These are phyloP conservation scores for Populus hybrid DNA, from an alignment of 441 rosid species.

Conservation along the genomic window DNA sequence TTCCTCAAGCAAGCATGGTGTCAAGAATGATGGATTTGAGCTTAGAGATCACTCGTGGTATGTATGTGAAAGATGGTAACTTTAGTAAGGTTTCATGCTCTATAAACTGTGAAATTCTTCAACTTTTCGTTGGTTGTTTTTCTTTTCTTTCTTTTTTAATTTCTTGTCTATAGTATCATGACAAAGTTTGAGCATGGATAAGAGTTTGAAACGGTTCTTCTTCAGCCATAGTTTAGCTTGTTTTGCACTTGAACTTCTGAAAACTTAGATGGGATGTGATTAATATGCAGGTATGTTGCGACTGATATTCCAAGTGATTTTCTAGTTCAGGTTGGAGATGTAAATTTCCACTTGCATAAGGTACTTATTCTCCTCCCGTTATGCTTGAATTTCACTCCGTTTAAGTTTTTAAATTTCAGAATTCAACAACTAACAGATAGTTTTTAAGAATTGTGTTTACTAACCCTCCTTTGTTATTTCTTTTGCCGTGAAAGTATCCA, in stretches of 20 bases:
- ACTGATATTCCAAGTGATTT: slow-evolving; percentile 88
- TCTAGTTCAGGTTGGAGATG: slow-evolving; percentile 68
- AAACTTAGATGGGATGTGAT: not conserved
- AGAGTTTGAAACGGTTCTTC: not conserved
- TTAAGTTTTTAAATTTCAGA: slow-evolving; percentile 4
- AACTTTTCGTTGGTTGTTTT: not conserved
- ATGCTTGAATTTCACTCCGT: slow-evolving; percentile 9
- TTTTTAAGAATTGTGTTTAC: not conserved
- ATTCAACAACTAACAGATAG: not conserved
- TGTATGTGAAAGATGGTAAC: not conserved
- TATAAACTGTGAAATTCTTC: not conserved
- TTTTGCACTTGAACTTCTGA: not conserved
- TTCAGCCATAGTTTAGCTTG: not conserved
- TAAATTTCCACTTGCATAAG: slow-evolving; percentile 87
- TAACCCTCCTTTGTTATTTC: slow-evolving; percentile 10
- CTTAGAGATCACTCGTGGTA: slow-evolving; percentile 89
- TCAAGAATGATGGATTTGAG: slow-evolving; percentile 87
- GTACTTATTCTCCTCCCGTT: slow-evolving; percentile 30
- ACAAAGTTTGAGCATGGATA: not conserved
- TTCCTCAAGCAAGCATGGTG: slow-evolving; percentile 55
- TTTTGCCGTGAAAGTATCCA: slow-evolving; percentile 57
- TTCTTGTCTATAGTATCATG: not conserved
- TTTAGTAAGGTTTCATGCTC: not conserved
- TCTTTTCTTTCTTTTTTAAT: not conserved
- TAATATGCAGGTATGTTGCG: slow-evolving; percentile 65